Percentiles rank a stretch among this genome's conserved stretches.
phyloP scores from a whole-genome alignment of 129 eudicot genomes.

The Artemisia annua region DNA sequence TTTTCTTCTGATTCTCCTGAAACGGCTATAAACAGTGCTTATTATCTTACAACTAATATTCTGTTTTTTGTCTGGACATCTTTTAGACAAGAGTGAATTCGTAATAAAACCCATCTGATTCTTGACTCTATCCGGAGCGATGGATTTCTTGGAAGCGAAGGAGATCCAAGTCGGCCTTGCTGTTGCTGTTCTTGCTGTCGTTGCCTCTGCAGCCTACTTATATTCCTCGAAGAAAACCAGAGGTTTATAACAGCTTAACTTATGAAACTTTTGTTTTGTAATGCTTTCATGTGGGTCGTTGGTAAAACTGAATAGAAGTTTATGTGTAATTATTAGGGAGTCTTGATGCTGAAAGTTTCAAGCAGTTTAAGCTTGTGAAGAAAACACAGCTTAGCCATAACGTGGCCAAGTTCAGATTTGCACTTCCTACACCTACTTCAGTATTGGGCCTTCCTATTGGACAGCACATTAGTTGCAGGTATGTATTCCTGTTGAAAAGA shows the following conservation, averaged over 20 bases:
- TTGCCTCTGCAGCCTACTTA: conserved; percentile 63
- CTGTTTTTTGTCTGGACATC: neutral
- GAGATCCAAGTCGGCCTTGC: conserved; percentile 72
- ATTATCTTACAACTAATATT: too few relatives aligned
- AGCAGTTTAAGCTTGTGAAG: conserved; percentile 89
- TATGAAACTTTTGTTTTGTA: conserved; percentile 2
- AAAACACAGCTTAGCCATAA: conserved; percentile 83
- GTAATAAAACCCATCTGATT: neutral
- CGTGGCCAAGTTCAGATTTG: conserved; percentile 93
- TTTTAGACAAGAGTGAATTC: conserved; percentile 21
- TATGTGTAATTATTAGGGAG: conserved; percentile 41
- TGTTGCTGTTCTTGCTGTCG: conserved; percentile 70
- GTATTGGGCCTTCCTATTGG: conserved; percentile 96
- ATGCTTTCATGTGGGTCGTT: neutral
- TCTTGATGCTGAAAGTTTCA: conserved; percentile 67
- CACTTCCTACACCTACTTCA: conserved; percentile 87
- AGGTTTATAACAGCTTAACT: conserved; percentile 42
- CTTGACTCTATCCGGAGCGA: conserved; percentile 25
- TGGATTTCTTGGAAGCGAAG: conserved; percentile 67
- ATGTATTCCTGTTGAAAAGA: neutral
- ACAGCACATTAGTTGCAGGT: conserved; percentile 98
- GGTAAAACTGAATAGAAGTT: conserved; percentile 9
- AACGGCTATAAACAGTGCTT: conserved; percentile 7
- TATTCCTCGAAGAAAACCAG: conserved; percentile 70
- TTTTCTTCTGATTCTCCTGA: conserved; percentile 5